Evolutionary conservation across 1,284 basidiomycete genomes (phyloP), one percentile per base, ranked within the genome.

Genomic region (Irpex lacteus): DNA sequence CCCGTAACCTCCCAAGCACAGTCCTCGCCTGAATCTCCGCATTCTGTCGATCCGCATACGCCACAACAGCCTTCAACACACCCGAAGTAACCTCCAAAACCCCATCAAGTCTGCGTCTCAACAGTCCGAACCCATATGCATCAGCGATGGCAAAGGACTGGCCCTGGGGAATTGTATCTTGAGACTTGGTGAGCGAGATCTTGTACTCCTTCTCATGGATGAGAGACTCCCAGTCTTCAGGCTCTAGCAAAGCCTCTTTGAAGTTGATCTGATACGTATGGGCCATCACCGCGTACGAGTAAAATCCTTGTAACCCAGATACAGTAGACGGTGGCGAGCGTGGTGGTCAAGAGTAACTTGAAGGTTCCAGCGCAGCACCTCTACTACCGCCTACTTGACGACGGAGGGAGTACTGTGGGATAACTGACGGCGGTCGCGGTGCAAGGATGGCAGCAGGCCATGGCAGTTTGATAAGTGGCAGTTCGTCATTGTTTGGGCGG

Each of bases 151-250:
- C 26, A 26, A 26, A 26, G 26, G 40, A 44, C 40, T 44, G 8
- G 40, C 8, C 40, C 11, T 15, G 40, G 40, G 15, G 2, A 5
- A 44, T 9, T 4, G 21, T 53, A 21, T 56, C 34, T 18, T 56
- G 13, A 26, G 54, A 56, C 19, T 32, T 26, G 15, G 40, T 15
- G n/a, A 36, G 26, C 21, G 21, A 32, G 26, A 56, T 8, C 19
- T 56, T 56, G 15, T 21, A 56, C 54, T 56, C 54, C n/a, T 56
- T 56, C 21, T 56, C 54, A 2, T 56, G 54, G 11, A 56, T 36
- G 11, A 56, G 54, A 34, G 21, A 11, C 26, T 56, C 54, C 54
- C 54, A 56, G 54, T 56, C 54, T 36, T 56, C 26, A 34, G 54
- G 54, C 13, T 56, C 54, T 32, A 56, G 26, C 13, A 56, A n/a